Evolutionary conservation across 805 yeast genomes (phyloP).

Genomic region (Torulaspora franciscae): DNA sequence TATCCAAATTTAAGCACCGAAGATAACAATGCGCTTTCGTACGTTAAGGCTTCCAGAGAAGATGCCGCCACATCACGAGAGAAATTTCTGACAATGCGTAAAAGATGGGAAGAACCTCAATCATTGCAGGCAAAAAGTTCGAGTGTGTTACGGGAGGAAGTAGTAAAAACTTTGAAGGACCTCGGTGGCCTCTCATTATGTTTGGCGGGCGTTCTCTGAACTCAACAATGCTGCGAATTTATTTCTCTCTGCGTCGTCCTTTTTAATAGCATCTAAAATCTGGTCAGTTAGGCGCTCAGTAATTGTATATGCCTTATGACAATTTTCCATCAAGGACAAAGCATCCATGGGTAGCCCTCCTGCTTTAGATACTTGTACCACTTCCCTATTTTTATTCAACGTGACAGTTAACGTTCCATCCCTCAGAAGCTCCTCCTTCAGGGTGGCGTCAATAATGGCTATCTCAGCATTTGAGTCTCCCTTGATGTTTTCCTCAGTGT

Average conservation of each 20-base stretch:
- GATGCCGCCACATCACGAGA: not conserved
- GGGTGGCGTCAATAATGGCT: slow-evolving; percentile 67
- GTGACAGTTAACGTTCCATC: slow-evolving; percentile 82
- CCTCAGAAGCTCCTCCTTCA: slow-evolving; percentile 69
- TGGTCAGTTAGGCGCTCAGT: slow-evolving; percentile 62
- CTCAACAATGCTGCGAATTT: slow-evolving; percentile 30
- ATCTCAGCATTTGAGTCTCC: slow-evolving; percentile 59
- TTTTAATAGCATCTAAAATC: slow-evolving; percentile 51
- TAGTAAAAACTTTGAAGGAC: not conserved
- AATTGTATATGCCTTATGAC: slow-evolving; percentile 56
- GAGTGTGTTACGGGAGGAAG: not conserved
- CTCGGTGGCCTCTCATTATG: not conserved
- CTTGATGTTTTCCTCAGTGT: slow-evolving; percentile 62
- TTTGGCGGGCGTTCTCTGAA: slow-evolving; percentile 34
- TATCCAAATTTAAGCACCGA: not conserved
- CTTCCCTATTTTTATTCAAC: slow-evolving; percentile 80
- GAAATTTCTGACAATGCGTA: not conserved
- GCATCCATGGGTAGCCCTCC: slow-evolving; percentile 89
- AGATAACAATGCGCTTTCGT: not conserved
- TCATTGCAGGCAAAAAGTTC: too few relatives aligned
- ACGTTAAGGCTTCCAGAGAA: not conserved
- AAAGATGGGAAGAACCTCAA: too few relatives aligned
- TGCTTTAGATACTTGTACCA: slow-evolving; percentile 83
- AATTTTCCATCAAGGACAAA: slow-evolving; percentile 57
- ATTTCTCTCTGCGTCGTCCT: slow-evolving; percentile 50